Base-by-base conservation (phyloP, 352 stramenopile species). In the Pythium rishiriense region DNA sequence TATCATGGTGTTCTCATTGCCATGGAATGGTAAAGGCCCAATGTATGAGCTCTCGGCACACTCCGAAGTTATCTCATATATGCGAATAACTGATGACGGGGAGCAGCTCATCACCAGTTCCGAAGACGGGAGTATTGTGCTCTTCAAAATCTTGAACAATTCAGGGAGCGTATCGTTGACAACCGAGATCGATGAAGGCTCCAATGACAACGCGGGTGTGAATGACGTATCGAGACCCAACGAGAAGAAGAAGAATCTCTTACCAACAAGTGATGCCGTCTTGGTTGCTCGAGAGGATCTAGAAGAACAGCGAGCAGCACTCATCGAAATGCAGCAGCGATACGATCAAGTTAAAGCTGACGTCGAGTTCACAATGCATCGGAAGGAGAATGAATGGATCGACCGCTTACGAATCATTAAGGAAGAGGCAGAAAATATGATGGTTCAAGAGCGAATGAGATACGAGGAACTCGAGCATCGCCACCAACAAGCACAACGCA, bases 331-430 rank as follows among this genome's bases (percentile, higher is more conserved):
- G 53, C 73, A 87, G 14, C 84, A 94, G 64, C 72, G 74, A 3
- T 83, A 93, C 56, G 73, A 93, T 10, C 85, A 94, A 67, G 74
- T 94, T 10, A 88, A 91, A 41, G 81, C 84, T 0, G 85, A 96
- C 53, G 81, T 93, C 15, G 87, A 94, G 50, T 96, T 95, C 57
- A 80, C 81, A 9, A 60, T 95, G 24, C 85, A 94, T 31, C 82
- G 84, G 15, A 92, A 96, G 60, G 87, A 96, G 45, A 93, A 91
- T 51, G 86, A 94, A 42, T 96, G 89, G 86, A 88, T 93, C 21
- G 88, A 95, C 54, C 79, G 83, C 0, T 45, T 97, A 11, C 81
- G 87, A 19, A 62, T 88, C 22, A 58, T 94, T 9, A 94, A 90
- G 42, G 86, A 96, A 33, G 81, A 93, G 46, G 85, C 84, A 4